Percentiles rank a stretch among this genome's conserved stretches.
These are phyloP conservation scores for Bipolaris cookei DNA, from an alignment of 2,329 filamentous ascomycete genomes.

Conservation along the genomic window DNA sequence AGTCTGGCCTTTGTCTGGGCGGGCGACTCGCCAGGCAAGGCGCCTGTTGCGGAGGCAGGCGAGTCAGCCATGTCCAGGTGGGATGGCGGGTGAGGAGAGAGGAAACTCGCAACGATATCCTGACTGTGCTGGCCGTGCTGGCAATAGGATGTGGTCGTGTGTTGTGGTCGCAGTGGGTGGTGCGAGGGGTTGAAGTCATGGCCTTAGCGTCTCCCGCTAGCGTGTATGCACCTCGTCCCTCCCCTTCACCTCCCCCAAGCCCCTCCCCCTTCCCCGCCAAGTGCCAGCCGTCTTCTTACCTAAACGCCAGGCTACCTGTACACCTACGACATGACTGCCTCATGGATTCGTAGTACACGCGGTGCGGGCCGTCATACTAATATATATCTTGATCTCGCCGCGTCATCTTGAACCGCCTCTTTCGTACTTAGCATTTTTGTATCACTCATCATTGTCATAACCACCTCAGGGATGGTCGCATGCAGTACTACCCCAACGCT, in stretches of 20 bases:
- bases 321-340: not conserved
- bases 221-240: not conserved
- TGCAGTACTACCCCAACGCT: slow-evolving; percentile 4
- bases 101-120: not conserved
- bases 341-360: not conserved
- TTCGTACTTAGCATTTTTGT: not conserved
- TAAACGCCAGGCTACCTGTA: not conserved
- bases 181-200: slow-evolving; percentile 23
- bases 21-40: slow-evolving; percentile 45
- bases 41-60: slow-evolving; percentile 23
- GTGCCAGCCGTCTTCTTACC: no score
- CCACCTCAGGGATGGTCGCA: not conserved
- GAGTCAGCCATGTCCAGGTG: slow-evolving; percentile 35
- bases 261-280: no score
- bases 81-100: slow-evolving; percentile 1
- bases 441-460: not conserved
- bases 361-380: slow-evolving; percentile 10
- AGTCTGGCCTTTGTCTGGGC: slow-evolving; percentile 68
- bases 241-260: no score
- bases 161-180: no score
- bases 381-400: not conserved
- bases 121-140: not conserved
- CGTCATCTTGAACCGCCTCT: not conserved
- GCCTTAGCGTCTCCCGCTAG: slow-evolving; percentile 15
- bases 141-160: not conserved